Conservation (phyloP, 1,284 basidiomycete genomes). For the Rugosomyces carneus region DNA sequence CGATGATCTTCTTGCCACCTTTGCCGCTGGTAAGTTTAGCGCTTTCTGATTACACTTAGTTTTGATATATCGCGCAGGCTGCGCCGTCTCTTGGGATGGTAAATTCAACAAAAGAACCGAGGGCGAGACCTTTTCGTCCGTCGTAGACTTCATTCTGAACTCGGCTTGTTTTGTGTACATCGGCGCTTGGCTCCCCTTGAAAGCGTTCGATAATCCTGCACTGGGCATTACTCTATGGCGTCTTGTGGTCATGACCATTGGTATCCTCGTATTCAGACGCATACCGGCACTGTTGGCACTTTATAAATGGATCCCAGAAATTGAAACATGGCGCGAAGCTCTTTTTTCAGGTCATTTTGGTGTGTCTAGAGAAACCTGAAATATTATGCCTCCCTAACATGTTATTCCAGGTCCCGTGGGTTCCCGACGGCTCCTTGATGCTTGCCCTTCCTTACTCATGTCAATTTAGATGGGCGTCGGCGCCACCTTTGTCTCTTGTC, state of each 20-base stretch:
- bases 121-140: slow-evolving; percentile 81
- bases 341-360: slow-evolving; percentile 87
- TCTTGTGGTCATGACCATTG: slow-evolving; percentile 62
- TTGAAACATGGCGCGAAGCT: slow-evolving; percentile 73
- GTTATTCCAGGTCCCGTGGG: slow-evolving; percentile 48
- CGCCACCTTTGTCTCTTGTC: slow-evolving; percentile 22
- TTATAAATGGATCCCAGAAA: slow-evolving; percentile 83
- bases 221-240: slow-evolving; percentile 71
- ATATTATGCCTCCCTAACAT: slow-evolving; percentile 1
- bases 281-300: slow-evolving; percentile 71
- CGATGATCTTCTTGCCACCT: slow-evolving; percentile 87
- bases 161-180: slow-evolving; percentile 88
- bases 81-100: slow-evolving; percentile 92
- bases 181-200: slow-evolving; percentile 84
- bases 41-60: not conserved
- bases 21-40: slow-evolving; percentile 69
- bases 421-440: slow-evolving; percentile 2
- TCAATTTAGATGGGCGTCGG: slow-evolving; percentile 65
- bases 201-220: slow-evolving; percentile 52
- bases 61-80: slow-evolving; percentile 41
- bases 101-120: slow-evolving; percentile 85
- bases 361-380: slow-evolving; percentile 20
- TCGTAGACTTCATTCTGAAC: slow-evolving; percentile 84
- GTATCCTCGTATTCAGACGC: slow-evolving; percentile 66
- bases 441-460: not conserved